A percentile compares a stretch with the other conserved stretches of the same genome.
These are phyloP conservation scores for Salix suchowensis DNA, from an alignment of 345 rosid species.

Conservation along the genomic window DNA sequence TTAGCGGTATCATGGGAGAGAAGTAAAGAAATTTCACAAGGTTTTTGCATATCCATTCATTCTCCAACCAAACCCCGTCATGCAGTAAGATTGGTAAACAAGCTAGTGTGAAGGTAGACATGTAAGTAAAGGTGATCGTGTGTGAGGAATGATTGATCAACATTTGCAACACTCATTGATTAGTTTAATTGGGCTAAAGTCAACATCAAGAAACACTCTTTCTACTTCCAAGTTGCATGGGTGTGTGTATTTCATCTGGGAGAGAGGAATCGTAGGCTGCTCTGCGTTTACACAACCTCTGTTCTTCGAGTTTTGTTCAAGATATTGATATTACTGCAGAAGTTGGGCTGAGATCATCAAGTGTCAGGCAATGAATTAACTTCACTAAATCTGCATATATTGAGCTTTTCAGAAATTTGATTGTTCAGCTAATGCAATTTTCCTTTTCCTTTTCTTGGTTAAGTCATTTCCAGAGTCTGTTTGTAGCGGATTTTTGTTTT, in stretches of 20 bases:
- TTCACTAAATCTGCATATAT: neutral
- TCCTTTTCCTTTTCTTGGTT: neutral
- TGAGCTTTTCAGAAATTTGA: neutral
- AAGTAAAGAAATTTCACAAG: neutral
- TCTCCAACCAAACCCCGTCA: neutral
- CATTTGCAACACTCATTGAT: neutral
- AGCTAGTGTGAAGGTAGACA: no score
- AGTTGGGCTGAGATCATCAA: neutral
- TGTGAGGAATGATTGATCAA: neutral
- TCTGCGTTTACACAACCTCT: neutral
- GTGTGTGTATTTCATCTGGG: neutral
- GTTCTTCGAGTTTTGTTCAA: neutral
- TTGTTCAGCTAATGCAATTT: neutral
- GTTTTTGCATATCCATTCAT: neutral
- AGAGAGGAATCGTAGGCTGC: neutral
- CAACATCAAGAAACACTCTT: neutral
- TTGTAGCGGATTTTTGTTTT: neutral
- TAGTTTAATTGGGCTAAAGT: neutral
- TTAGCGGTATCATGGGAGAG: neutral
- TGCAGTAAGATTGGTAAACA: no score
- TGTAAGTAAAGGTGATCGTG: neutral
- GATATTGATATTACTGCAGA: neutral
- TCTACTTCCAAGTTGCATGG: neutral
- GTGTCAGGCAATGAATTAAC: neutral
- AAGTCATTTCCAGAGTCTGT: neutral